These are phyloP conservation scores for Garcia nutans DNA, from an alignment of 345 rosid genomes.

Conservation along the genomic window DNA sequence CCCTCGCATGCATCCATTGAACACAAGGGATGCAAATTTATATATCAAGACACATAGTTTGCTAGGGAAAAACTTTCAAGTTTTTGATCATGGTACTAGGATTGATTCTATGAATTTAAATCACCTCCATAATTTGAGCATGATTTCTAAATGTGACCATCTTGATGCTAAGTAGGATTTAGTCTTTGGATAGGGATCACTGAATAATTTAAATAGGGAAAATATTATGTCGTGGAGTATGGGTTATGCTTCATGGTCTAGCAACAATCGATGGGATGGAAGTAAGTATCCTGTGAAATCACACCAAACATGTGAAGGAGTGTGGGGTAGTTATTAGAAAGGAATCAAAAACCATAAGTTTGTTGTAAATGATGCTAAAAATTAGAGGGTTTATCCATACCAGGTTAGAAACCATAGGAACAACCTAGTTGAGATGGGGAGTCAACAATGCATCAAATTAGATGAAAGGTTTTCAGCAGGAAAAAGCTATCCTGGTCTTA, in stretches of 20 bases:
- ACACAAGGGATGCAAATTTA: conserved; percentile 26
- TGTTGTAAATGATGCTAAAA: conserved; percentile 5
- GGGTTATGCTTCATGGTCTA: background rate
- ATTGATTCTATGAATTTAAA: background rate
- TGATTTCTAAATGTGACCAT: background rate
- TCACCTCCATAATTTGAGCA: background rate
- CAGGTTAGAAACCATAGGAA: conserved; percentile 10
- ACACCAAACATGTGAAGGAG: background rate
- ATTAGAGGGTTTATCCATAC: conserved; percentile 18
- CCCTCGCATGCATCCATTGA: conserved; percentile 19
- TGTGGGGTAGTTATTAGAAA: conserved; percentile 7
- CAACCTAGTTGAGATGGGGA: background rate
- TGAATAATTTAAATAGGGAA: conserved; percentile 28
- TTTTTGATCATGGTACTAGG: background rate
- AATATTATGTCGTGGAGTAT: conserved; percentile 24
- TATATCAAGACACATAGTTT: background rate
- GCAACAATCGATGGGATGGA: conserved; percentile 1
- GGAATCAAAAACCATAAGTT: conserved; percentile 16
- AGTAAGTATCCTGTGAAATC: conserved; percentile 17
- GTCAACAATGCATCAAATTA: conserved; percentile 11
- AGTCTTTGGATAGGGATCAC: background rate
- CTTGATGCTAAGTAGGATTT: conserved; percentile 14
- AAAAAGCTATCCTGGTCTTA: conserved; percentile 16
- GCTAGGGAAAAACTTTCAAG: background rate
- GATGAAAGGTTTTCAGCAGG: conserved; percentile 17